Evolutionary conservation across 164 flowering plant species (phyloP), one percentile per base, ranked within the genome.

Genomic region (Tinospora cordifolia): DNA sequence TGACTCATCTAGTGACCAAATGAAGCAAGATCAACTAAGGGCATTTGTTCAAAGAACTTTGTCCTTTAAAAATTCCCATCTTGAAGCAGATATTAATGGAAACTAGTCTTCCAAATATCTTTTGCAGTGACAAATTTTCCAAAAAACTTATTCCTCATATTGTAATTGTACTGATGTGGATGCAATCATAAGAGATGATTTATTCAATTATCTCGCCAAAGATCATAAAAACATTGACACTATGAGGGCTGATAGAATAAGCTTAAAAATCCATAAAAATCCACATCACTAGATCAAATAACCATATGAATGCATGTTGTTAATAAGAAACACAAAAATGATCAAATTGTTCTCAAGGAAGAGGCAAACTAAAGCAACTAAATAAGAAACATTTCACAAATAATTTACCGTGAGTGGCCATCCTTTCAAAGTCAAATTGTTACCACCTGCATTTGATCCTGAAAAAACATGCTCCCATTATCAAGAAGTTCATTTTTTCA

Each of bases 331-430:
- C 58, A 51, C 19, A 49, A 49, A 49, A 49, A 14, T 14, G 17
- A 3, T 49, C 6, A 49, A 63, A 26, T 27, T 63, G 66, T 7
- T 7, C 6, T 27, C 10, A 34, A 64, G 66, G 3, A 64, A n/a
- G 4, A 13, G 12, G 14, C 36, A 10, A 36, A 21, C 19, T 64
- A 19, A 64, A 30, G 46, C 19, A 34, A n/a, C 41, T 64, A 38
- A 58, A 64, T 17, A n/a, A 19, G 36, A n/a, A 62, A 8, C 21
- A 46, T 14, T 22, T 6, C 57, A 25, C 13, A 46, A 49, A 72
- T 44, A 47, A 81, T 97, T 84, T 77, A 94, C 99, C 0, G 93
- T 89, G 65, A 94, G 88, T 14, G 99, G 99, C 96, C 97, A 94
- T 75, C 99, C 99, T 87, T 90, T 94, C 79, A 94, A 72, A 26